Evolutionary conservation across 2,329 filamentous ascomycete genomes (phyloP).

Genomic region (Fusarium marasasianum): DNA sequence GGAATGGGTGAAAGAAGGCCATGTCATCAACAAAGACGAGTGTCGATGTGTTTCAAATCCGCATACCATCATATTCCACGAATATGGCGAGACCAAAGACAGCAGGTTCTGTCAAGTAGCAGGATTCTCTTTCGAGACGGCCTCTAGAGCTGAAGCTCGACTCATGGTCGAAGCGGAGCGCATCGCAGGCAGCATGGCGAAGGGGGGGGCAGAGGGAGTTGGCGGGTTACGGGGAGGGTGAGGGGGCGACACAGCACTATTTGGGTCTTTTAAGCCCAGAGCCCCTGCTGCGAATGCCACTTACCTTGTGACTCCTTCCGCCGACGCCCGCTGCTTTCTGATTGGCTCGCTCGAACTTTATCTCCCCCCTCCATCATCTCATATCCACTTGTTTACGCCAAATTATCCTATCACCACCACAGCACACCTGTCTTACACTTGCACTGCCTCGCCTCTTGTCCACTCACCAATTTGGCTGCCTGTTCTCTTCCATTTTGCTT

Average conservation of each 20-base stretch:
- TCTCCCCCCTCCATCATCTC: conserved; percentile 13
- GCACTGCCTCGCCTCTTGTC: conserved; percentile 1
- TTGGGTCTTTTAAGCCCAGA: conserved; percentile 64
- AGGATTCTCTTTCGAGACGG: conserved; percentile 1
- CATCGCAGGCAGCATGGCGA: neutral
- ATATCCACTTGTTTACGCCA: conserved; percentile 22
- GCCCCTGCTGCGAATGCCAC: conserved; percentile 38
- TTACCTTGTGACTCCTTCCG: conserved; percentile 35
- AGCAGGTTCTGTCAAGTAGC: neutral
- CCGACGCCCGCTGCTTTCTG: conserved; percentile 19
- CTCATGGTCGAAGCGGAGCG: conserved; percentile 8
- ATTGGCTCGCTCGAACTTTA: conserved; percentile 30
- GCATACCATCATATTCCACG: neutral
- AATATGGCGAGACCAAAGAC: neutral
- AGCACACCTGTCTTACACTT: conserved; percentile 9
- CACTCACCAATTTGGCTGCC: neutral
- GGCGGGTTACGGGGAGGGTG: conserved; percentile 47
- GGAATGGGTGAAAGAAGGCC: conserved; percentile 45
- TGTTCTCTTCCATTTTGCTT: neutral
- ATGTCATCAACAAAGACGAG: conserved; percentile 13
- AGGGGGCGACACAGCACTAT: conserved; percentile 60
- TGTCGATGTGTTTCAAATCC: conserved; percentile 11
- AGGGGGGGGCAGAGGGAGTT: conserved; percentile 34
- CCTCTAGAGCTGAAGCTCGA: conserved; percentile 9
- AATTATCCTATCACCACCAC: conserved; percentile 17